Evolutionary conservation across 2,329 filamentous ascomycete species (phyloP), one percentile per base, ranked within the genome.

Genomic region (Paracorniculantispora psalliotae): DNA sequence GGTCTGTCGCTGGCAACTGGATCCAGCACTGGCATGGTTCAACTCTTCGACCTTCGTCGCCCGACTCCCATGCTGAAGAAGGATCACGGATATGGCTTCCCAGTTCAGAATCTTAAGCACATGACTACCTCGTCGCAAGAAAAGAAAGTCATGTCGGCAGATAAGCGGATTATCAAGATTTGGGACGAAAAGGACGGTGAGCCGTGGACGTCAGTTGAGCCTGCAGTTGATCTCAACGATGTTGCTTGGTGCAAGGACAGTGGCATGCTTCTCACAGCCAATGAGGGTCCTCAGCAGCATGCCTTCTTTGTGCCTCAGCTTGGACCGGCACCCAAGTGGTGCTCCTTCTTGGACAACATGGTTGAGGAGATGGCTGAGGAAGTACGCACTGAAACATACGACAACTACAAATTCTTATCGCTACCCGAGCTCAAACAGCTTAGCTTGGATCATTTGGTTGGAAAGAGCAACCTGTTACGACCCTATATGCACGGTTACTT

Each of bases 401-500:
- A 99, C 75, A 97, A 99, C 75, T 97, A 93, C 84, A 99, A 97
- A 76, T 99, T 99, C 83, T 80, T 99, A 69, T 96, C 93, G 2
- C 74, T 91, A 62, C 86, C 90, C 46, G 92, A 99, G 72, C 81
- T 99, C 56, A 89, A 90, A 67, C 85, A 88, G 37, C 83, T 99
- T 64, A 96, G 91, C 71, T 75, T 99, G 68, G 88, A 90, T 56
- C 93, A 97, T 71, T 80, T 99, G 50, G 83, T 99, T 59, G 93
- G 93, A 64, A 92, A 91, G 67, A 96, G 92, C 28, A 94, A 90
- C 68, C 78, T 97, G 21, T 79, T 99, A 43, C 84, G 93, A 47
- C 94, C 94, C 46, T 99, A 99, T 71, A 99, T 99, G 96, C 94
- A 99, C 72, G 96, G 94, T 66, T 97, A 94, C 80, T 99, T 99